These are phyloP conservation scores for Malassezia slooffiae DNA, from an alignment of 1,284 basidiomycete species.

Conservation along the genomic window DNA sequence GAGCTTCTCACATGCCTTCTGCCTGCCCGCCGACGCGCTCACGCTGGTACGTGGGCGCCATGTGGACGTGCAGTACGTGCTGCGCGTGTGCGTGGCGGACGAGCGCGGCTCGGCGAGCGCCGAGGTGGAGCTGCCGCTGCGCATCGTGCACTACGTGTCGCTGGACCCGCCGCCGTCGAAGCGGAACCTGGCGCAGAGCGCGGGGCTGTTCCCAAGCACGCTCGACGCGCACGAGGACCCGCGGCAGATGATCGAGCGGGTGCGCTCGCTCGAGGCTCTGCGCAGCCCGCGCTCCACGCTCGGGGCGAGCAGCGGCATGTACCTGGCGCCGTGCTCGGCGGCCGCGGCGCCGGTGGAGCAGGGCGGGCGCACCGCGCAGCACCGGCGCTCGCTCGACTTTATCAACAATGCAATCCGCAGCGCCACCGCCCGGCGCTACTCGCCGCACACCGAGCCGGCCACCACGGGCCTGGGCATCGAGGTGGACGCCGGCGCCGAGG, in stretches of 20 bases:
- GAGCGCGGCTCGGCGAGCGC: slow-evolving; percentile 52
- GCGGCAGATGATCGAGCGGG: slow-evolving; percentile 25
- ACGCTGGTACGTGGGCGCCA: slow-evolving; percentile 64
- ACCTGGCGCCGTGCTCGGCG: neutral
- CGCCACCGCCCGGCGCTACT: slow-evolving; percentile 36
- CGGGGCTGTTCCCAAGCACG: slow-evolving; percentile 2
- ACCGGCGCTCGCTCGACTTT: slow-evolving; percentile 45
- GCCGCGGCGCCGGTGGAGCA: neutral
- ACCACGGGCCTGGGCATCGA: slow-evolving; percentile 38
- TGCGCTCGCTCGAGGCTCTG: slow-evolving; percentile 35
- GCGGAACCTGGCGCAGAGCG: slow-evolving; percentile 7
- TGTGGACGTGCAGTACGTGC: slow-evolving; percentile 66
- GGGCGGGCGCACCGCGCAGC: slow-evolving; percentile 22
- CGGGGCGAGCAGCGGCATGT: too few species aligned
- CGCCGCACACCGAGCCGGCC: slow-evolving; percentile 12
- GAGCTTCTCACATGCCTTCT: slow-evolving; percentile 38
- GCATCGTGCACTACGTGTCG: slow-evolving; percentile 67
- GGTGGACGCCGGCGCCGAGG: slow-evolving; percentile 13
- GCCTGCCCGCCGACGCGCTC: slow-evolving; percentile 56
- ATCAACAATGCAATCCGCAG: slow-evolving; percentile 46
- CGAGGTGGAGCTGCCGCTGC: slow-evolving; percentile 58
- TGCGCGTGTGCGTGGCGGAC: slow-evolving; percentile 61
- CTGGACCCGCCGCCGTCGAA: slow-evolving; percentile 60
- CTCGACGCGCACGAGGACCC: slow-evolving; percentile 4
- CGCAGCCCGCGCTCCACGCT: slow-evolving; percentile 21